phyloP scores from a whole-genome alignment of 805 yeast genomes.

The Danielia oregonensis region DNA sequence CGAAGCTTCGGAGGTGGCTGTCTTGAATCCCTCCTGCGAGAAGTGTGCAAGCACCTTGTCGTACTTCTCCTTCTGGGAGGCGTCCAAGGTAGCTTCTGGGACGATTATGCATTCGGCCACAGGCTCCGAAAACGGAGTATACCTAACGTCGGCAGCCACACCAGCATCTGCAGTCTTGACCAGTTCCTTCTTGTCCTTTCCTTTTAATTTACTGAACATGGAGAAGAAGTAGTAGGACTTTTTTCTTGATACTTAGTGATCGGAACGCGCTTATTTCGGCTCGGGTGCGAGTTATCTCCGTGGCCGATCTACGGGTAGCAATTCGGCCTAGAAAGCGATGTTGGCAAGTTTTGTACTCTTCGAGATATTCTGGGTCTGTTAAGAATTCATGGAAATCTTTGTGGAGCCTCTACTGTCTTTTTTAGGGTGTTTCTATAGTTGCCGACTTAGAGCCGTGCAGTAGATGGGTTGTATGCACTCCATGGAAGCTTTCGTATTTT shows the following conservation, averaged over 20 bases:
- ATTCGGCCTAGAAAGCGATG: too few relatives aligned
- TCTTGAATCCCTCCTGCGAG: slow-evolving; percentile 43
- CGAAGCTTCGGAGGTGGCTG: slow-evolving; percentile 50
- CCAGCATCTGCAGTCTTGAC: slow-evolving; percentile 16
- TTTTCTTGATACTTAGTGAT: too few relatives aligned
- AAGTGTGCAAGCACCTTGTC: slow-evolving; percentile 61
- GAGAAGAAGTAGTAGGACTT: background rate
- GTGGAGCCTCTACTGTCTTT: too few relatives aligned
- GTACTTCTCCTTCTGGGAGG: slow-evolving; percentile 59
- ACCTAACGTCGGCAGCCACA: slow-evolving; percentile 15
- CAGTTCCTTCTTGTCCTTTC: slow-evolving; percentile 6
- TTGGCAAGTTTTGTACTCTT: too few relatives aligned
- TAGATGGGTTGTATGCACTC: too few relatives aligned
- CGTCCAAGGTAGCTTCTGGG: slow-evolving; percentile 47
- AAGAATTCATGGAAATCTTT: too few relatives aligned
- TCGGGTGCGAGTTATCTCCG: slow-evolving; percentile 1
- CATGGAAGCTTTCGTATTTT: too few relatives aligned
- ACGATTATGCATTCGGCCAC: slow-evolving; percentile 46
- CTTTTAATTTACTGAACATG: slow-evolving; percentile 2
- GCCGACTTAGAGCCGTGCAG: too few relatives aligned
- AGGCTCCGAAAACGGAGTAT: slow-evolving; percentile 54
- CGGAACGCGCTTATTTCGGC: background rate
- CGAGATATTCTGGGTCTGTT: too few relatives aligned
- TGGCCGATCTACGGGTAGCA: too few relatives aligned
- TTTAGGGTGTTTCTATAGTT: too few relatives aligned